Percentiles rank a stretch among this genome's conserved stretches.
Conservation (phyloP, 2,329 filamentous ascomycete species). For the Pezicula carpinea region DNA sequence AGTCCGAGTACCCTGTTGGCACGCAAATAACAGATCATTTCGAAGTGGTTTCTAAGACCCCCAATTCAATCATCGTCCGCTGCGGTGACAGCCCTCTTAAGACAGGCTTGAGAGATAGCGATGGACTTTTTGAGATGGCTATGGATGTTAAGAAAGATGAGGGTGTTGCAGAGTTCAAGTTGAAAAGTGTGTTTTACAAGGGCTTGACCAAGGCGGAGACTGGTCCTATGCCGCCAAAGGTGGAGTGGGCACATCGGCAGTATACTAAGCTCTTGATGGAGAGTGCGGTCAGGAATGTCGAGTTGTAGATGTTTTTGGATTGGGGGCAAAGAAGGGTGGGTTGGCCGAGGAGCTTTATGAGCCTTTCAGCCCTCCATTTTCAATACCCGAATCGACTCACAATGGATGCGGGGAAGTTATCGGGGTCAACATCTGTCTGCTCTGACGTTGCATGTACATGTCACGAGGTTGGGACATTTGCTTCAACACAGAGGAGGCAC, state of each 20-base stretch:
- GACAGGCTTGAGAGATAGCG: constrained; percentile 49
- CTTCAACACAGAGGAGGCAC: no score
- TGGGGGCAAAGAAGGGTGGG: not conserved
- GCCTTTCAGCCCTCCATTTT: no score
- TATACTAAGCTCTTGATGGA: constrained; percentile 55
- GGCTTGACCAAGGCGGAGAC: constrained; percentile 39
- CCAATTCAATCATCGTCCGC: constrained; percentile 55
- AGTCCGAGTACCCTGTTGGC: constrained; percentile 56
- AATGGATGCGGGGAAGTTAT: no score
- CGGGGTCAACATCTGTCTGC: not conserved
- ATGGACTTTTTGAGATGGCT: constrained; percentile 63
- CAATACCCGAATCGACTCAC: no score
- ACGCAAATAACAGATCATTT: constrained; percentile 68
- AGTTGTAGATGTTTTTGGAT: not conserved
- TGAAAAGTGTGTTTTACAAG: constrained; percentile 61
- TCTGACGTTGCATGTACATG: not conserved
- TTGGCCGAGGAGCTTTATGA: not conserved
- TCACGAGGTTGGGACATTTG: not conserved
- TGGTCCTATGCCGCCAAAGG: constrained; percentile 39
- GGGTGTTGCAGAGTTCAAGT: constrained; percentile 55
- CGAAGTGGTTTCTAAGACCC: constrained; percentile 62
- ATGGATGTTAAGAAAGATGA: constrained; percentile 58
- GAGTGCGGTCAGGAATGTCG: constrained; percentile 38
- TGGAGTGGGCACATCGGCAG: constrained; percentile 47
- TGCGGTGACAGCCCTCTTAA: constrained; percentile 62